Conservation (phyloP, 1,139 yeast genomes). For the Scheffersomyces lignicola region DNA sequence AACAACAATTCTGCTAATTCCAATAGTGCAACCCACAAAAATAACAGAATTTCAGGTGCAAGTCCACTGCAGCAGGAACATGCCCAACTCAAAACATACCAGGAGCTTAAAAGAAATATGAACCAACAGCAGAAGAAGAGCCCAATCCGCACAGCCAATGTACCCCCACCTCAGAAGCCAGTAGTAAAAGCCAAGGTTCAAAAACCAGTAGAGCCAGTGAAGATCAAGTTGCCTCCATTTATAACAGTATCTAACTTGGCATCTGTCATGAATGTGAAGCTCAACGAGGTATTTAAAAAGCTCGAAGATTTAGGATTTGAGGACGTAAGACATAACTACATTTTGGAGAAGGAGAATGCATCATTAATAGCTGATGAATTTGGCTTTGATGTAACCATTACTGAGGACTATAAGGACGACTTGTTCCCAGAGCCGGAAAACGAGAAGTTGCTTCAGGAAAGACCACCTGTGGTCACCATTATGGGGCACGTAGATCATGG, state of each 20-base stretch:
- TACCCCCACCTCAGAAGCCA: constrained; percentile 11
- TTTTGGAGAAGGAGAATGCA: constrained; percentile 84
- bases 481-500: constrained; percentile 99
- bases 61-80: constrained; percentile 9
- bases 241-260: constrained; percentile 77
- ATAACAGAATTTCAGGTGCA: constrained; percentile 7
- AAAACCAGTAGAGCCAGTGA: constrained; percentile 23
- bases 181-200: constrained; percentile 11
- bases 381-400: constrained; percentile 66
- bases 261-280: constrained; percentile 63
- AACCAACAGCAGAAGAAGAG: constrained; percentile 4
- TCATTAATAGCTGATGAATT: constrained; percentile 85
- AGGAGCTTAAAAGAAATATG: constrained; percentile 4
- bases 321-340: constrained; percentile 71
- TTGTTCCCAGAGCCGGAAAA: constrained; percentile 47
- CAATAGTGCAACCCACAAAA: background rate
- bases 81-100: constrained; percentile 5
- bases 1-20: background rate
- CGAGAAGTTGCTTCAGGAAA: constrained; percentile 50
- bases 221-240: constrained; percentile 67
- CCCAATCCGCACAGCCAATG: background rate
- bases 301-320: constrained; percentile 75
- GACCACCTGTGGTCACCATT: constrained; percentile 95
- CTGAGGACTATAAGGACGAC: constrained; percentile 64
- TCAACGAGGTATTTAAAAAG: constrained; percentile 57